Conservation (phyloP, 2,329 filamentous ascomycete genomes). For the Ophiostoma australiae region DNA sequence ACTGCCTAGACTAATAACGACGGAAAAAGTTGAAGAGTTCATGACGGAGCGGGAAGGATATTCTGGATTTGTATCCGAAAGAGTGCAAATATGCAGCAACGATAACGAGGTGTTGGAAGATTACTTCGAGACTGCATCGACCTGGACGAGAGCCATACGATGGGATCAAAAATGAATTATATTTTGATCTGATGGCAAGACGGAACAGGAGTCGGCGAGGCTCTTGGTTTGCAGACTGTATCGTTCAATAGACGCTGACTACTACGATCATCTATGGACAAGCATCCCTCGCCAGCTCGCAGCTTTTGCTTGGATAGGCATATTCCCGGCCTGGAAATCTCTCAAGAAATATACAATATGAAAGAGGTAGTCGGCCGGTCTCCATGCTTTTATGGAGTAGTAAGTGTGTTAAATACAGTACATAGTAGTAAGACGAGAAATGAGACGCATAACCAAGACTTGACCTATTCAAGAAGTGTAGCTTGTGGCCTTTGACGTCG, state of each 20-base stretch:
- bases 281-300: not conserved
- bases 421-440: not conserved
- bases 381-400: not conserved
- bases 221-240: too few relatives aligned
- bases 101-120: not conserved
- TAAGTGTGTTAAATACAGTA: not conserved
- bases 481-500: not conserved
- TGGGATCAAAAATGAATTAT: not conserved
- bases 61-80: too few relatives aligned
- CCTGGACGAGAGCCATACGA: not conserved
- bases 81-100: too few relatives aligned
- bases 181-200: not conserved
- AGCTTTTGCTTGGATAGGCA: not conserved
- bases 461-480: too few relatives aligned
- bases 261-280: too few relatives aligned
- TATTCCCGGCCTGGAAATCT: not conserved
- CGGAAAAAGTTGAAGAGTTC: too few relatives aligned
- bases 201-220: too few relatives aligned
- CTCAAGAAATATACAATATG: not conserved
- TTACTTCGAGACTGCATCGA: not conserved
- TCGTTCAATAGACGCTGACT: too few relatives aligned
- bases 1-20: too few relatives aligned
- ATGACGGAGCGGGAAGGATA: too few relatives aligned
- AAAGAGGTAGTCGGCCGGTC: slow-evolving; percentile 7
- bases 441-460: not conserved